Base-by-base conservation (phyloP, 2,329 filamentous ascomycete genomes). In the Diaporthe velutina region DNA sequence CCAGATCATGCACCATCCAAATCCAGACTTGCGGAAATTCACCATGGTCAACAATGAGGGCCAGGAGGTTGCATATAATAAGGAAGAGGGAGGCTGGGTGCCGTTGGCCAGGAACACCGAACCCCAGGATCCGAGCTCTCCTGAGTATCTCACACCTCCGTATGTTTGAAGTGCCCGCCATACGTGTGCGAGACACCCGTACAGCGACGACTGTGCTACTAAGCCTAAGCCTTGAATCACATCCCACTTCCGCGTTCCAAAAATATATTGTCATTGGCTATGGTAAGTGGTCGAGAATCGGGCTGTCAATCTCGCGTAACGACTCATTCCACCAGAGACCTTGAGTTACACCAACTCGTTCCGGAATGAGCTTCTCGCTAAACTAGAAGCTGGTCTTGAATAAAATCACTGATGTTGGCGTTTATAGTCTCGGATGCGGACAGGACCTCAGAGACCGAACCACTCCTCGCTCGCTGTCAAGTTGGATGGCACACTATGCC, bases 391-490 rank as follows among this genome's bases (percentile, higher is more conserved):
- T 50, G 19, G 19, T 38, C 13, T 38, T 25, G 38, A 38, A 52
- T 10, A 68, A 9, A 45, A 35, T 22, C 33, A 25, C 48, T 68
- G 19, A 68, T n/a, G 22, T 54, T 40, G 40, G 10, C 25, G 17
- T 38, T 19, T 13, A 19, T 52, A 48, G 35, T 30, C 30, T n/a
- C 54, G 17, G 25, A 19, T 61, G 5, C 35, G 42, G 52, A 61
- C 40, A 6, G 15, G 22, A 22, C 30, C 42, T 52, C 12, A 80
- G 67, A 83, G 64, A 19, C 80, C 82, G 48, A 83, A 83, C 81
- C 81, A 83, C 57, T 76, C 70, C 76, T 83, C 82, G 50, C 81
- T 82, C 5, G 82, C 79, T 9, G 76, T 79, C 71, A 78, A 66
- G 45, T 79, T 78, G 22, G 76, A 64, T 52, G 77, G 78, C 42